phyloP scores from a whole-genome alignment of 345 rosid genomes.

The Salix arbutifolia region DNA sequence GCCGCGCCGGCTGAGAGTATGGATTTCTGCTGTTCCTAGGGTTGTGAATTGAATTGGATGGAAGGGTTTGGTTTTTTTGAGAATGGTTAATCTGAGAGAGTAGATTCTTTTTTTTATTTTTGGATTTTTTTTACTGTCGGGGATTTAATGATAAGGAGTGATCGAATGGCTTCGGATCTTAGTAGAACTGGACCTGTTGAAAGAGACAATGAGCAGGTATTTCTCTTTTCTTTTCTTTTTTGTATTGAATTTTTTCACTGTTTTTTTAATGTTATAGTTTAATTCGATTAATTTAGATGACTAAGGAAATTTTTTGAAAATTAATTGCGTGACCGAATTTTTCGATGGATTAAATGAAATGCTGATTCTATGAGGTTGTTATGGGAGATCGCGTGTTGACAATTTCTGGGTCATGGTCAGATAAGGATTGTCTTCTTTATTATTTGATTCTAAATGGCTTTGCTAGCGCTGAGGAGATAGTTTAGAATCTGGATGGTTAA shows the following conservation, averaged over 20 bases:
- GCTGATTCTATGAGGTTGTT: background rate
- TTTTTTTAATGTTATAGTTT: background rate
- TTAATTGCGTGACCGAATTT: background rate
- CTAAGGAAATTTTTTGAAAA: background rate
- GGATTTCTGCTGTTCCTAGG: slow-evolving; percentile 23
- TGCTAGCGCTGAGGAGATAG: background rate
- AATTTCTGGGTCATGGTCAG: slow-evolving; percentile 5
- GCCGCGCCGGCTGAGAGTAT: slow-evolving; percentile 9
- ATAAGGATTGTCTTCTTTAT: background rate
- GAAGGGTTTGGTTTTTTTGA: slow-evolving; percentile 33
- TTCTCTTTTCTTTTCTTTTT: background rate
- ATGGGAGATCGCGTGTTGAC: background rate
- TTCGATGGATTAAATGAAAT: background rate
- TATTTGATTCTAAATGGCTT: background rate
- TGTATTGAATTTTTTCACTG: background rate
- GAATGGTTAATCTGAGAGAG: slow-evolving; percentile 24
- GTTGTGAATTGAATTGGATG: slow-evolving; percentile 29
- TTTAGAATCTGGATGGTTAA: background rate
- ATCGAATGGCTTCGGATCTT: slow-evolving; percentile 92
- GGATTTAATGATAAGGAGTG: slow-evolving; percentile 49
- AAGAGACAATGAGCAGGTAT: slow-evolving; percentile 94
- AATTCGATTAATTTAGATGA: background rate
- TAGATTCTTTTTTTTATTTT: slow-evolving; percentile 7
- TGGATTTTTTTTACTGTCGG: background rate
- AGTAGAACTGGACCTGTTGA: slow-evolving; percentile 74